Base-by-base conservation (phyloP, 768 basidiomycete genomes). In the Tremella yokohamensis region DNA sequence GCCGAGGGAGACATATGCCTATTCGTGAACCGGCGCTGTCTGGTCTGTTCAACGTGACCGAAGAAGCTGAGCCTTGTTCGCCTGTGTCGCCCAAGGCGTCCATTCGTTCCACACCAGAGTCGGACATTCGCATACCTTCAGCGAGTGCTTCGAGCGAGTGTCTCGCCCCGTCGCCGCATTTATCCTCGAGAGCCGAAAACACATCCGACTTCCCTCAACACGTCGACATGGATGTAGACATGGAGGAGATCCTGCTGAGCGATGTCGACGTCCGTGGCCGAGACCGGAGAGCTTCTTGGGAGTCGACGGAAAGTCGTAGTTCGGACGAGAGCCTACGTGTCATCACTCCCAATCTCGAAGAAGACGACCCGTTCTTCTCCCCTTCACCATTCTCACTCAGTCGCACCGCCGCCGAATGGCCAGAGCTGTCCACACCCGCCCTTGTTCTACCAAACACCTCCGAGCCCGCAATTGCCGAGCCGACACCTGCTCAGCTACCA, bases 41-140 rank as follows among this genome's bases (percentile, higher is more conserved):
- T 20, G 64, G 64, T 13, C 56, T 65, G 0, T 65, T 62, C 58
- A 65, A 61, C 18, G 61, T 65, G 2, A 42, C 38, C 40, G 64
- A 65, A 24, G 60, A 55, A 7, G 61, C 58, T 25, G 64, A 65
- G 37, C 29, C 29, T 11, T 6, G 4, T 11, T 34, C 29, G 6
- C 29, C 29, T 11, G 29, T 22, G n/a, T 29, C 49, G 49, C 18
- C 11, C 15, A 38, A 15, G n/a, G 51, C 22, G 16, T 18, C 51
- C 37, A 34, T 8, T 39, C 26, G 51, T 8, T 52, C 51, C 25
- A 22, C 7, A 6, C 16, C 8, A 4, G 6, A n/a, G 8, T 22
- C 22, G 8, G 39, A 40, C 18, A 18, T 40, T 40, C 39, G 12
- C 18, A 34, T 34, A 4, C 29, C 29, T 11, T 34, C 29, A 11